These are phyloP conservation scores for Fusarium scirpi DNA, from an alignment of 2,329 filamentous ascomycete species.

Conservation along the genomic window DNA sequence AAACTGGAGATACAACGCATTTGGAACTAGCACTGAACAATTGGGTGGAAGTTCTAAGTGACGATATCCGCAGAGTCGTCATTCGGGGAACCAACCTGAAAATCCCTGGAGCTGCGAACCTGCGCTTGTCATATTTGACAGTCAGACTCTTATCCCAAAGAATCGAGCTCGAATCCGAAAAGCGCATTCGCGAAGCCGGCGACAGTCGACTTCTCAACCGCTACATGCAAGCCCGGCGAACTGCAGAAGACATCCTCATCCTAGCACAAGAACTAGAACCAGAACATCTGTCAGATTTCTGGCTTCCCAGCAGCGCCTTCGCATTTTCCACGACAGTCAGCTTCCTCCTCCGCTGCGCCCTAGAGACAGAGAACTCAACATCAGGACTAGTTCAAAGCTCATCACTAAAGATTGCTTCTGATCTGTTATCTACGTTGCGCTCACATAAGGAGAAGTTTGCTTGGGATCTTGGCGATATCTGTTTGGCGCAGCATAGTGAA, in stretches of 20 bases:
- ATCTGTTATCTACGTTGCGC: conserved; percentile 56
- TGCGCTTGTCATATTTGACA: conserved; percentile 64
- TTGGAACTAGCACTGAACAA: conserved; percentile 55
- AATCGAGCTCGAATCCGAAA: conserved; percentile 59
- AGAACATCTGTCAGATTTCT: conserved; percentile 61
- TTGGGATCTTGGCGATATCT: conserved; percentile 66
- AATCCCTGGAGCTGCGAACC: conserved; percentile 61
- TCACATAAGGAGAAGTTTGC: conserved; percentile 53
- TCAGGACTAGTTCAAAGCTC: conserved; percentile 52
- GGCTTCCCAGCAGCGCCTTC: conserved; percentile 62
- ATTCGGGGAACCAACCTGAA: conserved; percentile 57
- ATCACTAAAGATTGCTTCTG: conserved; percentile 58
- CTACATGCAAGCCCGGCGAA: conserved; percentile 58
- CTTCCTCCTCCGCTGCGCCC: conserved; percentile 62
- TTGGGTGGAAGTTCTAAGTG: conserved; percentile 59
- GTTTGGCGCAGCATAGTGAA: conserved; percentile 61
- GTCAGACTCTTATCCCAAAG: conserved; percentile 60
- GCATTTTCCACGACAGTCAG: conserved; percentile 62
- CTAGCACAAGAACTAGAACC: conserved; percentile 60
- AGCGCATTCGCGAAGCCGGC: conserved; percentile 38
- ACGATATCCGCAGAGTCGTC: conserved; percentile 55
- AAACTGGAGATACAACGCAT: conserved; percentile 43
- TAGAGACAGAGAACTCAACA: conserved; percentile 57
- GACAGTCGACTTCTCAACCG: conserved; percentile 46
- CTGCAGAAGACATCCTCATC: conserved; percentile 62